Evolutionary conservation across 2,329 filamentous ascomycete species (phyloP).

Genomic region (Aspergillus eucalypticola): DNA sequence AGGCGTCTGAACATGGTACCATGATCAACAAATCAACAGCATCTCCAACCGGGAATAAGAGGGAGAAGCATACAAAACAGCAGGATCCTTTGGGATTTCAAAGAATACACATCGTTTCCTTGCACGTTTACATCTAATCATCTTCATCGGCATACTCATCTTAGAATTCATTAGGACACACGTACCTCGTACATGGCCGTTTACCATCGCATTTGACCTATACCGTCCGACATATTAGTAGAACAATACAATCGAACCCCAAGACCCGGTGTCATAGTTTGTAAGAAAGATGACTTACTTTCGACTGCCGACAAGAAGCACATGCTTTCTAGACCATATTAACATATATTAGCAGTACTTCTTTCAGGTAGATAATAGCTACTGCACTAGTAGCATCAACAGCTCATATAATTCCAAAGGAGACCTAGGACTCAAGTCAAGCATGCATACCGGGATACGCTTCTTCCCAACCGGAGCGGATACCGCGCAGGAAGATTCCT

Average conservation of each 20-base stretch:
- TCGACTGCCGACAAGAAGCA: conserved; percentile 40
- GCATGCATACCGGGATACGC: conserved; percentile 34
- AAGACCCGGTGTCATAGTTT: neutral
- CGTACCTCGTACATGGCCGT: conserved; percentile 38
- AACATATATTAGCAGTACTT: no score
- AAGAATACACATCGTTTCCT: conserved; percentile 41
- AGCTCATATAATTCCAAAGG: no score
- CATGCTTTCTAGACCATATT: conserved; percentile 36
- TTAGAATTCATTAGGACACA: neutral
- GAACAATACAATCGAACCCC: neutral
- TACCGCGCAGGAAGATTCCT: conserved; percentile 20
- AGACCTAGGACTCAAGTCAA: no score
- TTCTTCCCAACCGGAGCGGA: conserved; percentile 34
- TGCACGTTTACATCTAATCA: conserved; percentile 33
- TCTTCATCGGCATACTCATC: neutral
- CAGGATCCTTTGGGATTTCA: conserved; percentile 35
- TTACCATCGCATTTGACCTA: conserved; percentile 42
- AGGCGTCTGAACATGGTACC: conserved; percentile 28
- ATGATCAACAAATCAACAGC: neutral
- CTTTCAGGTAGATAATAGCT: no score
- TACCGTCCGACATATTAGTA: neutral
- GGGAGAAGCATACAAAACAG: conserved; percentile 23
- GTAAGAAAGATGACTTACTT: conserved; percentile 23
- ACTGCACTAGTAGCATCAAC: no score
- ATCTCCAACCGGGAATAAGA: neutral